Conservation (phyloP, 306 rosid species). For the Carpinus fangiana region DNA sequence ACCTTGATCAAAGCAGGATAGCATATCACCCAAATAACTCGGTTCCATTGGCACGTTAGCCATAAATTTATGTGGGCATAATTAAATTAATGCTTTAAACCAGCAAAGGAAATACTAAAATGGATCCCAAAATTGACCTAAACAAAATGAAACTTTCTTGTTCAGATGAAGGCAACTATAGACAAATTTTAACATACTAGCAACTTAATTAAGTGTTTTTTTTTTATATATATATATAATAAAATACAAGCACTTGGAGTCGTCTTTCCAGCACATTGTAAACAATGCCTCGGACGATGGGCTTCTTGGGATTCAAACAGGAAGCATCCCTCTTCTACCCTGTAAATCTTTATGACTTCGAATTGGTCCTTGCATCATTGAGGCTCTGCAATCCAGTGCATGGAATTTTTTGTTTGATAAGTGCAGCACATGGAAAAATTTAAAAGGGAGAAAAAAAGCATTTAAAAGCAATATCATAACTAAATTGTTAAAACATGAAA, state of each 20-base stretch:
- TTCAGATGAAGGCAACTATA: conserved; percentile 1
- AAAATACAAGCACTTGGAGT: conserved; percentile 26
- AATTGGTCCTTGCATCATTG: conserved; percentile 55
- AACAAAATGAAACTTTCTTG: conserved; percentile 6
- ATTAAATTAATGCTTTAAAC: not conserved
- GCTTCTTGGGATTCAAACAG: not conserved
- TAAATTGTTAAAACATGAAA: conserved; percentile 10
- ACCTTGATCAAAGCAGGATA: too few species aligned
- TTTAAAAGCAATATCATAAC: conserved; percentile 21
- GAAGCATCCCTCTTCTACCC: not conserved
- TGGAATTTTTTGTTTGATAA: not conserved
- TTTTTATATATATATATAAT: not conserved
- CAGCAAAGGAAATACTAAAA: not conserved
- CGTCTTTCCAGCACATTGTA: not conserved
- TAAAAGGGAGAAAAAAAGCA: not conserved
- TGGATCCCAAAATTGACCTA: not conserved
- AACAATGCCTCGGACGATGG: not conserved
- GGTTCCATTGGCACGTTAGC: not conserved
- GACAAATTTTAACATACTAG: not conserved
- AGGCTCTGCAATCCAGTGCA: conserved; percentile 52
- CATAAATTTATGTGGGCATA: not conserved
- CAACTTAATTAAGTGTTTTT: not conserved
- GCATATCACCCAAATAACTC: too few species aligned
- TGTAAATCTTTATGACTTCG: conserved; percentile 36
- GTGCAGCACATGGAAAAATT: conserved; percentile 1